Evolutionary conservation across 2,329 filamentous ascomycete genomes (phyloP).

Genomic region (Aspergillus cejpii): DNA sequence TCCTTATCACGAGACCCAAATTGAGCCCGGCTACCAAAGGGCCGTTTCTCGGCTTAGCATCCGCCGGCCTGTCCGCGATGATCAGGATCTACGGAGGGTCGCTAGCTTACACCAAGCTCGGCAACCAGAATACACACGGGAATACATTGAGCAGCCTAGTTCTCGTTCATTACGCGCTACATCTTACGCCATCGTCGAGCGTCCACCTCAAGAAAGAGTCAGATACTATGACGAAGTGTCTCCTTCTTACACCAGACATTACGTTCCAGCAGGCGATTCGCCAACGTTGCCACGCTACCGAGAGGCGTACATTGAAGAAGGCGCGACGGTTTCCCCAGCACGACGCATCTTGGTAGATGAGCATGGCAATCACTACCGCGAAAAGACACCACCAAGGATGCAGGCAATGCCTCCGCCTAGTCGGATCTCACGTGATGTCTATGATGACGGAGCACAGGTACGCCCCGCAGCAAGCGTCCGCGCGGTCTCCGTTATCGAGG

Average conservation of each 20-base stretch:
- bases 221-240: conserved; percentile 37
- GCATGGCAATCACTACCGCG: conserved; percentile 72
- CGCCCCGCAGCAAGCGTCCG: conserved; percentile 31
- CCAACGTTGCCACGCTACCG: conserved; percentile 32
- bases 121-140: conserved; percentile 37
- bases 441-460: conserved; percentile 27
- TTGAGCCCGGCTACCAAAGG: conserved; percentile 32
- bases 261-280: conserved; percentile 34
- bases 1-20: conserved; percentile 27
- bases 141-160: conserved; percentile 42
- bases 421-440: conserved; percentile 30
- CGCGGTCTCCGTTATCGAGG: conserved; percentile 40
- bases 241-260: conserved; percentile 29
- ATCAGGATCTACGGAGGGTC: conserved; percentile 43
- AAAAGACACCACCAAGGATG: conserved; percentile 42
- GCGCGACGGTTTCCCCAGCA: conserved; percentile 48
- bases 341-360: conserved; percentile 73
- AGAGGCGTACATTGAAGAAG: conserved; percentile 39
- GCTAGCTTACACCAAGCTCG: conserved; percentile 43
- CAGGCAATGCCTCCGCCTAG: conserved; percentile 31
- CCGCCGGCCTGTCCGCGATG: conserved; percentile 37
- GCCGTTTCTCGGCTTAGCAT: conserved; percentile 37
- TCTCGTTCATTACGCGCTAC: conserved; percentile 33
- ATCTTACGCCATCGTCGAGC: conserved; percentile 39
- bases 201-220: conserved; percentile 32